Evolutionary conservation across 768 basidiomycete species (phyloP).

Genomic region (Cubamyces lactineus): DNA sequence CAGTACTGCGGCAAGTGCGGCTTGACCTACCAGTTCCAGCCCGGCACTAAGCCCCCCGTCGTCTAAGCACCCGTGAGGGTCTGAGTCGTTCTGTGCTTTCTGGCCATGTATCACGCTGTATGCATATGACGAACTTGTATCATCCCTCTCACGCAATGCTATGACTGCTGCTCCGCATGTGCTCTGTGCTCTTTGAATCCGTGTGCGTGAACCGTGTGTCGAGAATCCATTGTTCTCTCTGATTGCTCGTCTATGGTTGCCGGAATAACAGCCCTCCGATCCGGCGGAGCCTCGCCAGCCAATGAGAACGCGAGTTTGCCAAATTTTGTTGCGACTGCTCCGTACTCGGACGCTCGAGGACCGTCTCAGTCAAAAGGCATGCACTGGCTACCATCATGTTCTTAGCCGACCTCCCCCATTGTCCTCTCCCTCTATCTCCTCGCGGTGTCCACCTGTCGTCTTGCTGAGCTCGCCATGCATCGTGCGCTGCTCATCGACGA

Average conservation of each 20-base stretch:
- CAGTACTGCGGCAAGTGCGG: slow-evolving; percentile 98
- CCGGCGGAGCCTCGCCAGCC: not conserved
- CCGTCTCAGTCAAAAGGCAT: slow-evolving; percentile 18
- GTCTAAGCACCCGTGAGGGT: slow-evolving; percentile 44
- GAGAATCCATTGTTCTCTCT: not conserved
- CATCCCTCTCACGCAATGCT: slow-evolving; percentile 20
- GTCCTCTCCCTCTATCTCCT: not conserved
- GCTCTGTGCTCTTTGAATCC: no score
- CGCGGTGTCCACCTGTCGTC: not conserved
- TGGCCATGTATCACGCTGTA: slow-evolving; percentile 25
- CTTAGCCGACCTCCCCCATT: not conserved
- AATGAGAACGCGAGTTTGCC: slow-evolving; percentile 12
- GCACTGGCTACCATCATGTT: slow-evolving; percentile 1
- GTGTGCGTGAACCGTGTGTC: no score
- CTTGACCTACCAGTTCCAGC: slow-evolving; percentile 82
- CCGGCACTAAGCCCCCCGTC: slow-evolving; percentile 77
- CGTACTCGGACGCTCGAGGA: slow-evolving; percentile 11
- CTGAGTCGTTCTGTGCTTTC: slow-evolving; percentile 18
- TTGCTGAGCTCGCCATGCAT: slow-evolving; percentile 29
- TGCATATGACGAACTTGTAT: slow-evolving; percentile 26
- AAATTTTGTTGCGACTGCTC: slow-evolving; percentile 11
- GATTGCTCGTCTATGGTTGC: not conserved
- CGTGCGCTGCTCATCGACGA: slow-evolving; percentile 35
- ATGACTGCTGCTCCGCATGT: slow-evolving; percentile 11
- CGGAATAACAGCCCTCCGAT: not conserved